These are phyloP conservation scores for Talaromyces sp. DNA, from an alignment of 2,329 filamentous ascomycete species.

Conservation along the genomic window DNA sequence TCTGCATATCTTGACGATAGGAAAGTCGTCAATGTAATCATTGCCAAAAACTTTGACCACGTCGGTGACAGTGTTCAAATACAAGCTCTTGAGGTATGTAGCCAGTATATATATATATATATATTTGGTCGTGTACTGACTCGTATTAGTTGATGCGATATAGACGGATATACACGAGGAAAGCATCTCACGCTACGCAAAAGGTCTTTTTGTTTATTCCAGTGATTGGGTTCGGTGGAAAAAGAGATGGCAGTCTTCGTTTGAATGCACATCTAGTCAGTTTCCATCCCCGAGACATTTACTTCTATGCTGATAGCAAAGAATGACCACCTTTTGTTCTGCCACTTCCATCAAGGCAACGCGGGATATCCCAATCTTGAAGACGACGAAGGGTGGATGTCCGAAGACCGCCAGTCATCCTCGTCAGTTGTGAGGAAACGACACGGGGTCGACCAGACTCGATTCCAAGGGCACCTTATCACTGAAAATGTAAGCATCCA, in stretches of 20 bases:
- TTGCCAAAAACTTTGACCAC: slow-evolving; percentile 73
- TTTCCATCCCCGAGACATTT: background rate
- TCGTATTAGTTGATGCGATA: slow-evolving; percentile 69
- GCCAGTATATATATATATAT: background rate
- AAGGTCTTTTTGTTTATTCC: slow-evolving; percentile 76
- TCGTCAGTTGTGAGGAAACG: slow-evolving; percentile 33
- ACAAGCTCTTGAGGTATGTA: slow-evolving; percentile 59
- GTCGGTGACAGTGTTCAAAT: slow-evolving; percentile 75
- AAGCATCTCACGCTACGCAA: slow-evolving; percentile 67
- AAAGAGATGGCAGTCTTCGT: slow-evolving; percentile 20
- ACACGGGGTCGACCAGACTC: background rate
- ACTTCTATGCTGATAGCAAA: slow-evolving; percentile 18
- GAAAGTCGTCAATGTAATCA: slow-evolving; percentile 72
- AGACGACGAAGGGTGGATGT: slow-evolving; percentile 44
- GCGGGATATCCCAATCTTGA: slow-evolving; percentile 74
- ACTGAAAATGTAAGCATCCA: background rate
- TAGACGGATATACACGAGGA: slow-evolving; percentile 70
- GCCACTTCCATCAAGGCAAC: slow-evolving; percentile 70
- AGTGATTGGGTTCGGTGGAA: slow-evolving; percentile 48
- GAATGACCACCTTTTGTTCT: slow-evolving; percentile 83
- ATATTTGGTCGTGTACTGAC: slow-evolving; percentile 11
- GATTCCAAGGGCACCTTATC: background rate
- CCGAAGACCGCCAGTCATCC: slow-evolving; percentile 29
- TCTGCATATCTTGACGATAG: slow-evolving; percentile 41
- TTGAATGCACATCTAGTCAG: slow-evolving; percentile 40